A percentile compares a stretch with the other conserved stretches of the same genome.
phyloP scores from a whole-genome alignment of 306 rosid species.

The Sphenostylis stenocarpa region DNA sequence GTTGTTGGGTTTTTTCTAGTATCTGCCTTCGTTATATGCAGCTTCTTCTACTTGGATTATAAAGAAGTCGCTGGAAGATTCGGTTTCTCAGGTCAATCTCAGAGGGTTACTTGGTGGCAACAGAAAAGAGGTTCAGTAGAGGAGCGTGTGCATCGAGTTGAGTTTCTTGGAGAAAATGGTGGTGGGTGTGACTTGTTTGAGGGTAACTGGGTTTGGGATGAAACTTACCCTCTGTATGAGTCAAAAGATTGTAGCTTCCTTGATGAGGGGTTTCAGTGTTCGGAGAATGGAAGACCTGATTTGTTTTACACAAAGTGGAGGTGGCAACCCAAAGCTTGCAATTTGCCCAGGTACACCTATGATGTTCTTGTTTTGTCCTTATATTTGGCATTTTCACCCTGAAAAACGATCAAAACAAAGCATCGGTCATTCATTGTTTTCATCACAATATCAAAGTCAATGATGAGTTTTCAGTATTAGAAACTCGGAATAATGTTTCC shows the following conservation, averaged over 20 bases:
- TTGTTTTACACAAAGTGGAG: conserved; percentile 89
- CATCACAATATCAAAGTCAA: neutral
- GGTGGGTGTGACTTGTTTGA: conserved; percentile 71
- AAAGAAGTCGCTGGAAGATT: conserved; percentile 42
- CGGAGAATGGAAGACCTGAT: conserved; percentile 90
- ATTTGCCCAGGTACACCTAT: conserved; percentile 73
- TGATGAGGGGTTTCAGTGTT: conserved; percentile 76
- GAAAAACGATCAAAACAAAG: neutral
- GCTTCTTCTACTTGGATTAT: conserved; percentile 65
- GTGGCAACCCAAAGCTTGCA: conserved; percentile 88
- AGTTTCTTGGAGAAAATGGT: conserved; percentile 52
- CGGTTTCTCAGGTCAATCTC: conserved; percentile 44
- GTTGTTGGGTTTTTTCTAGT: conserved; percentile 63
- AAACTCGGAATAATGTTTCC: neutral
- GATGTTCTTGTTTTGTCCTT: neutral
- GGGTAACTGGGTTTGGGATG: conserved; percentile 95
- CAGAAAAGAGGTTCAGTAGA: conserved; percentile 38
- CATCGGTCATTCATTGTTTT: neutral
- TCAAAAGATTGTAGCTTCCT: conserved; percentile 69
- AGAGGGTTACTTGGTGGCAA: conserved; percentile 49
- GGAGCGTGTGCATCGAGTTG: conserved; percentile 39
- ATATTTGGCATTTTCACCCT: neutral
- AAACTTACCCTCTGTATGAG: conserved; percentile 65
- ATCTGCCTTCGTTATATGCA: conserved; percentile 40
- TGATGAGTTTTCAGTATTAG: neutral